Conservation (phyloP, 352 stramenopile genomes). For the Globisporangium yorkense region DNA sequence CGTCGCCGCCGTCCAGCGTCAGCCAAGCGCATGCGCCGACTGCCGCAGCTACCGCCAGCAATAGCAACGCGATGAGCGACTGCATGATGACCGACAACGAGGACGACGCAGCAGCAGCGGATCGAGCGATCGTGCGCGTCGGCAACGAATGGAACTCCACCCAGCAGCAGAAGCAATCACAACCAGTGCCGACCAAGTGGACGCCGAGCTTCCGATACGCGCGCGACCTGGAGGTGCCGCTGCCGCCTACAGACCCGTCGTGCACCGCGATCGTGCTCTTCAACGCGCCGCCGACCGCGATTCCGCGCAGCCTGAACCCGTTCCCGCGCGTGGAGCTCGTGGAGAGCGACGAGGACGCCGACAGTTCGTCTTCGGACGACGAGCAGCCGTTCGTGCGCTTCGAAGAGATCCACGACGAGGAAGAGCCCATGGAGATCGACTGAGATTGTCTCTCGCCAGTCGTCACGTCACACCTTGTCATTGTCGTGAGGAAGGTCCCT, state of each 20-base stretch:
- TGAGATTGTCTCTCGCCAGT: constrained; percentile 2
- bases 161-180: background rate
- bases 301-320: constrained; percentile 17
- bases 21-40: constrained; percentile 4
- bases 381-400: constrained; percentile 48
- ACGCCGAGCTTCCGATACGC: background rate
- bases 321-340: constrained; percentile 48
- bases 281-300: constrained; percentile 27
- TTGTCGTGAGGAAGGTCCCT: background rate
- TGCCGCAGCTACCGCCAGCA: constrained; percentile 7
- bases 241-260: constrained; percentile 13
- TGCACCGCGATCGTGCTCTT: constrained; percentile 61
- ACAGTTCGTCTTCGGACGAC: constrained; percentile 1
- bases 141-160: constrained; percentile 1
- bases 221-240: constrained; percentile 11
- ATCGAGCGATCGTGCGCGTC: constrained; percentile 1
- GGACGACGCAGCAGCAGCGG: background rate
- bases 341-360: constrained; percentile 28
- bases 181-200: constrained; percentile 3
- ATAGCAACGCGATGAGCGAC: constrained; percentile 29
- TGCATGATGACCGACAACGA: constrained; percentile 12
- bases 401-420: constrained; percentile 60
- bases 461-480: background rate
- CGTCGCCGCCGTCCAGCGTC: constrained; percentile 25
- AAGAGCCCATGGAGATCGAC: constrained; percentile 71